Base-by-base conservation (phyloP, 352 stramenopile species). In the Phytophthora europaea region DNA sequence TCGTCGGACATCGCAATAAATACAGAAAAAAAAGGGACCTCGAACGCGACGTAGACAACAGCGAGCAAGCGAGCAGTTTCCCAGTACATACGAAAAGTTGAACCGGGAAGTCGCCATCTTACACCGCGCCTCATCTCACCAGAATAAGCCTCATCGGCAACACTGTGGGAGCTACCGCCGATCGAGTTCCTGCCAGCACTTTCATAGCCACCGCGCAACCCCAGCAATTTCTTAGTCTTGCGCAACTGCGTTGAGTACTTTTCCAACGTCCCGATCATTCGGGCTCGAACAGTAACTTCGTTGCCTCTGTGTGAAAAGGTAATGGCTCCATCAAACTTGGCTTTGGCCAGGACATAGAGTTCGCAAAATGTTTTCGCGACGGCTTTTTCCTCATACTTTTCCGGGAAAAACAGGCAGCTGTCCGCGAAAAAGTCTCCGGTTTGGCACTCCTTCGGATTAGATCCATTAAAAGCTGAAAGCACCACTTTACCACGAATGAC, bases 281-380 rank as follows among this genome's bases (percentile, higher is more conserved):
- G 65, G 10, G 53, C 67, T 18, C 76, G 70, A 3, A 75, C 72
- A 33, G 79, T 67, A 9, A 47, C 13, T 13, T 90, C 75, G 28
- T 31, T 31, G 18, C 57, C 65, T 0, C 77, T 81, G 16, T 76
- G 71, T 36, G 92, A 91, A 26, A 91, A 94, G 50, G 54, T 62
- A 23, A 94, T 65, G 0, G 83, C 84, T 13, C 81, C 76, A 50
- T 95, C 84, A 56, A 95, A 93, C 0, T 82, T 78, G 0, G 70
- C 61, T 50, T 93, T 93, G 2, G 91, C 80, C 4, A 95, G 76
- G 15, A 90, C 85, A 34, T 94, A 94, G 2, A 95, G 76, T 63
- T 95, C 89, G 22, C 87, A 95, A 61, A 95, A 95, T 0, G 89
- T 93, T 68, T 94, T 92, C 4, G 89, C 89, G 0, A 88, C 67